Base-by-base conservation (phyloP, 306 rosid species). In the Pyrus communis region DNA sequence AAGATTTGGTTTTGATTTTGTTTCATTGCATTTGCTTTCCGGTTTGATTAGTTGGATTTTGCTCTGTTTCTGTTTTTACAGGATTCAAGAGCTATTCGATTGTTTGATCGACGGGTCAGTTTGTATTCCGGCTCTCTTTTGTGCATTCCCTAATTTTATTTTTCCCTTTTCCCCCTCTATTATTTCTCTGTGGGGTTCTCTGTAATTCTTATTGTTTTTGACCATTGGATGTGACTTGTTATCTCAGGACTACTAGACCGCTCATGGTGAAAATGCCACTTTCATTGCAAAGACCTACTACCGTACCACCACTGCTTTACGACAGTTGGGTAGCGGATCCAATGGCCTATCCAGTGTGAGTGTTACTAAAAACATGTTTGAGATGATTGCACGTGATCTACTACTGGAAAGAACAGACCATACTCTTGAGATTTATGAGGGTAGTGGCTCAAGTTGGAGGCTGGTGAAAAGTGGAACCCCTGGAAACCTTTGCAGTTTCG, bases 81-180 rank as follows among this genome's bases (percentile, higher is more conserved):
- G 99, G 99, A 95, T 64, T 58, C 93, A 62, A 95, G 99, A 82
- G 96, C 97, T 71, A 78, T 95, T 82, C 91, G 99, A 11, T 77
- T 92, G 77, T 95, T 95, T 82, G 97, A 95, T 85, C 97, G 97
- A 61, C 89, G 96, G 90, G 99, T 92, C 63, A 86, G 93, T 89
- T 75, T 58, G 55, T 68, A 80, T 69, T 69, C 62, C 12, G 43
- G 30, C 17, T 46, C 9, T 43, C 17, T 46, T 54, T 55, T 46
- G 28, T 27, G 18, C 38, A 27, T 70, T 45, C 17, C 33, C 19
- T 69, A 40, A 9, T 17, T 60, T 58, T 2, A 11, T 28, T 35
- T 11, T 22, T 19, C 63, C 63, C 42, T 21, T 11, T 3, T 3
- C 13, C 65, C 12, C 21, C 18, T 33, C 17, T 73, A 9, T 23